phyloP scores from a whole-genome alignment of 169 alveolate species.

The Babesia gibsoni region DNA sequence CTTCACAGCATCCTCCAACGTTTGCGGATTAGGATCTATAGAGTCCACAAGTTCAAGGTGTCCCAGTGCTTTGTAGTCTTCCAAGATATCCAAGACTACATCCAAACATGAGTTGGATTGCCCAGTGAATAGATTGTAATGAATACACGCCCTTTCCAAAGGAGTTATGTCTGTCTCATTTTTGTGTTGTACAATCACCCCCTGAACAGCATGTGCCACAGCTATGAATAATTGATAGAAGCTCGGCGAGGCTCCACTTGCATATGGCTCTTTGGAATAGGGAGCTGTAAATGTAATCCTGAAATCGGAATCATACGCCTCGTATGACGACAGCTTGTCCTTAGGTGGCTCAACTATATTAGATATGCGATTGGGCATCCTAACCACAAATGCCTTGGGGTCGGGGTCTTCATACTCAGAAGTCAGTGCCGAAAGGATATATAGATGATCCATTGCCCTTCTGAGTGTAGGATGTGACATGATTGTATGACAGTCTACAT shows the following conservation, averaged over 20 bases:
- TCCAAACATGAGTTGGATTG: background rate
- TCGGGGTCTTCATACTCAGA: slow-evolving; percentile 9
- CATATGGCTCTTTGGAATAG: background rate
- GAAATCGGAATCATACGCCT: slow-evolving; percentile 10
- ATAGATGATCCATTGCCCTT: background rate
- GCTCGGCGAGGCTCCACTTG: slow-evolving; percentile 4
- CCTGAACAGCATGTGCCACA: slow-evolving; percentile 8
- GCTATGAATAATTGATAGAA: slow-evolving; percentile 5
- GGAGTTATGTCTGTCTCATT: background rate
- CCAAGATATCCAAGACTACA: background rate
- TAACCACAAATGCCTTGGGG: slow-evolving; percentile 22
- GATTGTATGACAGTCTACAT: background rate
- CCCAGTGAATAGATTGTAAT: slow-evolving; percentile 9
- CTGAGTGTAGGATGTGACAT: background rate
- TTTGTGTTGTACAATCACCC: background rate
- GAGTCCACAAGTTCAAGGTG: background rate
- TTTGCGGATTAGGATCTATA: background rate
- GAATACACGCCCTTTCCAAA: slow-evolving; percentile 1
- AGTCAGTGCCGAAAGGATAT: background rate
- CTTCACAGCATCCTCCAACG: background rate
- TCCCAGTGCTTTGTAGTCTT: background rate
- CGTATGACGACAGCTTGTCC: background rate
- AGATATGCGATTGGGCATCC: background rate
- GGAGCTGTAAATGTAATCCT: slow-evolving; percentile 1
- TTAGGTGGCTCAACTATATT: background rate